Conservation (phyloP, 2,329 filamentous ascomycete genomes). For the Akanthomyces muscarius region DNA sequence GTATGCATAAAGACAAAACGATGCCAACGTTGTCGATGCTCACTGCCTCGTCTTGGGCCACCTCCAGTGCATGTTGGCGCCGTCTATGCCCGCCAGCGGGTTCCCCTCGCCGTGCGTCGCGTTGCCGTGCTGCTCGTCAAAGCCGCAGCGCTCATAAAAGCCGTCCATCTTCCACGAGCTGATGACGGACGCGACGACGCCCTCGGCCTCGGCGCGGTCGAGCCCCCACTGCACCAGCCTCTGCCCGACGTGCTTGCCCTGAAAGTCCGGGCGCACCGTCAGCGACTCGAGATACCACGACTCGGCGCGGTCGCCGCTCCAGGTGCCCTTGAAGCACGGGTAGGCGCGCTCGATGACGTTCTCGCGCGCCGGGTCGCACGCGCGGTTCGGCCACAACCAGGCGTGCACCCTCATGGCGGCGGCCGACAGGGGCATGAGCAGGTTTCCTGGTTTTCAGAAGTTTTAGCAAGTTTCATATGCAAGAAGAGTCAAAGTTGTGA, state of each 20-base stretch:
- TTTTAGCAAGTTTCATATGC: too few relatives aligned
- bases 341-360: constrained; percentile 23
- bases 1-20: too few relatives aligned
- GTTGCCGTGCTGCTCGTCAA: constrained; percentile 13
- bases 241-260: constrained; percentile 34
- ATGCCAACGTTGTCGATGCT: too few relatives aligned
- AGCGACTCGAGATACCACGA: constrained; percentile 38
- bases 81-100: constrained; percentile 9
- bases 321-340: constrained; percentile 25
- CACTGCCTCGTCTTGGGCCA: background rate
- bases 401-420: constrained; percentile 18
- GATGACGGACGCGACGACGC: constrained; percentile 37
- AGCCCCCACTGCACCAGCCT: constrained; percentile 40
- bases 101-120: constrained; percentile 10
- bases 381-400: constrained; percentile 23
- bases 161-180: constrained; percentile 35
- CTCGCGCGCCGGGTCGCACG: constrained; percentile 21
- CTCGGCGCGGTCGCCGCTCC: constrained; percentile 28
- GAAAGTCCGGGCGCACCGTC: constrained; percentile 36
- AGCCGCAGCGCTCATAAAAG: constrained; percentile 31
- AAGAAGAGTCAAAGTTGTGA: too few relatives aligned
- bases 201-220: constrained; percentile 32
- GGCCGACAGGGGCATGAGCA: constrained; percentile 19
- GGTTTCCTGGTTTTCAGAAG: constrained; percentile 17
- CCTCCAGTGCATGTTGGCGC: constrained; percentile 13